Conservation (phyloP, 257 asterid genomes). For the Anisodus acutangulus region DNA sequence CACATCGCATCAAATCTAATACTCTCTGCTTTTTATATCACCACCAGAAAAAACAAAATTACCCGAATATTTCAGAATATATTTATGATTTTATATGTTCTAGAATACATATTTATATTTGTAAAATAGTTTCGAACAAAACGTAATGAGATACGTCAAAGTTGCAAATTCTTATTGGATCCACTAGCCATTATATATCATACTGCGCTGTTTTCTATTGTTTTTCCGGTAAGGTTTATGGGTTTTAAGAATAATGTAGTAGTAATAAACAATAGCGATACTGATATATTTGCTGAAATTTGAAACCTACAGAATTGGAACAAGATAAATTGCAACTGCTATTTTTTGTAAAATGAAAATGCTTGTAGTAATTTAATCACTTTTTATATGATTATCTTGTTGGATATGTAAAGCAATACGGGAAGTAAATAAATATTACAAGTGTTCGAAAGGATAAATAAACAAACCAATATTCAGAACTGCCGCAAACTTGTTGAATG, state of each 20-base stretch:
- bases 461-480: too few relatives aligned
- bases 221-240: background rate
- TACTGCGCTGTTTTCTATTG: background rate
- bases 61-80: too few relatives aligned
- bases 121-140: background rate
- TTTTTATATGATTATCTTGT: background rate
- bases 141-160: background rate
- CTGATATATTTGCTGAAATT: too few relatives aligned
- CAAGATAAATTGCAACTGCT: background rate
- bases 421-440: too few relatives aligned
- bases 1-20: background rate
- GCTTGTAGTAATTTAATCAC: background rate
- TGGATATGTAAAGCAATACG: too few relatives aligned
- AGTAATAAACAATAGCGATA: background rate
- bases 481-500: too few relatives aligned
- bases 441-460: too few relatives aligned
- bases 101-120: background rate
- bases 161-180: background rate
- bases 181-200: too few relatives aligned
- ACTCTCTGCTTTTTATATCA: background rate
- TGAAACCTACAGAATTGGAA: too few relatives aligned
- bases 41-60: too few relatives aligned
- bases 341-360: background rate
- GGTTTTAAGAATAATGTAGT: background rate
- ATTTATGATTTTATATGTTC: too few relatives aligned